These are phyloP conservation scores for Fraxinus pennsylvanica DNA, from an alignment of 257 asterid genomes.

Conservation along the genomic window DNA sequence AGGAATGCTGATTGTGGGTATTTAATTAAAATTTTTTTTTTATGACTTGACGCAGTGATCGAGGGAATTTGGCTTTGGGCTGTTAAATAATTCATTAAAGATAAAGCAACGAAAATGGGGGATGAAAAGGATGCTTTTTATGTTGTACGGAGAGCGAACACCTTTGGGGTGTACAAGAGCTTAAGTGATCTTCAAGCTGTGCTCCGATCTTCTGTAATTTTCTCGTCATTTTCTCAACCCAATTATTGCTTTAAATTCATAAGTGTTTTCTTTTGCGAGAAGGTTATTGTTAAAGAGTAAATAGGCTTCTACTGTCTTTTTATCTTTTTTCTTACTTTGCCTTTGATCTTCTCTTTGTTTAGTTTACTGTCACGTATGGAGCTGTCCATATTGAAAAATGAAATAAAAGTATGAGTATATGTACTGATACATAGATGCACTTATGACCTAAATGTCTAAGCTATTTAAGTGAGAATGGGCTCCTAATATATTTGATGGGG, in stretches of 20 bases:
- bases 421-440: background rate
- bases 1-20: background rate
- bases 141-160: slow-evolving; percentile 45
- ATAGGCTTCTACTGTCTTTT: background rate
- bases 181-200: slow-evolving; percentile 48
- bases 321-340: background rate
- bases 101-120: slow-evolving; percentile 32
- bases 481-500: no score
- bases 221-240: background rate
- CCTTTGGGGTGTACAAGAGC: slow-evolving; percentile 52
- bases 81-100: slow-evolving; percentile 1
- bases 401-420: background rate
- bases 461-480: no score
- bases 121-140: slow-evolving; percentile 57
- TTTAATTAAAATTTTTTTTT: no score
- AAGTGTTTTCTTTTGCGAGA: background rate
- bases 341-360: background rate
- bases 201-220: slow-evolving; percentile 45
- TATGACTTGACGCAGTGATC: slow-evolving; percentile 7
- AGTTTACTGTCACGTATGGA: background rate
- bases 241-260: background rate
- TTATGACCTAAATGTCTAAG: background rate
- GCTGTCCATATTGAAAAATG: background rate
- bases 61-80: background rate
- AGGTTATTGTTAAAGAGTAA: background rate